A percentile compares a stretch with the other conserved stretches of the same genome.
These are phyloP conservation scores for Plasmodium berghei DNA, from an alignment of 169 alveolate genomes.

Conservation along the genomic window DNA sequence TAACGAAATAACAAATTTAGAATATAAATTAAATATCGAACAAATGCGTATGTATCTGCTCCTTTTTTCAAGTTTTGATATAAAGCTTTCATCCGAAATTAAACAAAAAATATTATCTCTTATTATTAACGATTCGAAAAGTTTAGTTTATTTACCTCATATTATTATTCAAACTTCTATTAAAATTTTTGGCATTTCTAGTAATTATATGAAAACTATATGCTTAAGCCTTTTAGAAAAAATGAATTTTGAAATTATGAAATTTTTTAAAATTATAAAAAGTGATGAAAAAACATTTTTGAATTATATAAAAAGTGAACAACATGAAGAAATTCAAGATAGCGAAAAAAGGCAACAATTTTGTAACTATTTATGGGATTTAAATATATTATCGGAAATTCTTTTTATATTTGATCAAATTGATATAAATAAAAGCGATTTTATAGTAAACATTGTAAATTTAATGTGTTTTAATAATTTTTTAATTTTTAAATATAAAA, in stretches of 20 bases:
- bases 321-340: not conserved
- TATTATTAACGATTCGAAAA: slow-evolving; percentile 10
- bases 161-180: slow-evolving; percentile 15
- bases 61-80: slow-evolving; percentile 58
- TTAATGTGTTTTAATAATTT: slow-evolving; percentile 29
- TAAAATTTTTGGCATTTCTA: slow-evolving; percentile 39
- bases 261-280: slow-evolving; percentile 7
- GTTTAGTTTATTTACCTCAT: slow-evolving; percentile 8
- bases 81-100: slow-evolving; percentile 41
- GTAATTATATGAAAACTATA: slow-evolving; percentile 61
- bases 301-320: not conserved
- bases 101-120: slow-evolving; percentile 48
- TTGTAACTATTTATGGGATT: slow-evolving; percentile 5
- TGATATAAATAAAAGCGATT: slow-evolving; percentile 62
- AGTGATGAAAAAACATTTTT: slow-evolving; percentile 1
- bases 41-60: slow-evolving; percentile 37
- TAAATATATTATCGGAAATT: slow-evolving; percentile 15
- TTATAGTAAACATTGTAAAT: slow-evolving; percentile 27
- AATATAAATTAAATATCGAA: slow-evolving; percentile 38
- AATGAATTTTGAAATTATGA: slow-evolving; percentile 32
- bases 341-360: not conserved
- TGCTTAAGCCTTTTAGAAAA: slow-evolving; percentile 39
- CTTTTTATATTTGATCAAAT: slow-evolving; percentile 75
- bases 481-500: slow-evolving; percentile 30
- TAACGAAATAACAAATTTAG: slow-evolving; percentile 49